A percentile compares a stretch with the other conserved stretches of the same genome.
phyloP scores from a whole-genome alignment of 1,139 yeast genomes.

The Suhomyces panamericanus region DNA sequence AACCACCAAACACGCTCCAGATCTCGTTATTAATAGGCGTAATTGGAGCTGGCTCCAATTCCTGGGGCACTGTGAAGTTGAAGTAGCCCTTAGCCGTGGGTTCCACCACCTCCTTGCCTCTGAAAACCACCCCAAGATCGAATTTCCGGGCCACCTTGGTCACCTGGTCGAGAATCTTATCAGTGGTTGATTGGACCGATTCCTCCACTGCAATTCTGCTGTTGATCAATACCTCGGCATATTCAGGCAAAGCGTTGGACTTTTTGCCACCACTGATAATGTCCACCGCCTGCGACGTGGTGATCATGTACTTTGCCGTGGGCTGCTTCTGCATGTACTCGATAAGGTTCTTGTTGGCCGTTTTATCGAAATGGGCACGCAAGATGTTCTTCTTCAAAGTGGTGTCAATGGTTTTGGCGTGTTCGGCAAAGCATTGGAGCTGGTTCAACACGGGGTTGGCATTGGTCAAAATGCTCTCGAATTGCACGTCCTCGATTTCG shows the following conservation, averaged over 20 bases:
- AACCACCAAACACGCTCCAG: conserved; percentile 59
- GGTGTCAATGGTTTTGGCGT: conserved; percentile 30
- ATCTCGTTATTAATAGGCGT: conserved; percentile 47
- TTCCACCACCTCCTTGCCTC: conserved; percentile 31
- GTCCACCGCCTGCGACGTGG: conserved; percentile 72
- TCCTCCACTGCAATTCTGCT: conserved; percentile 60
- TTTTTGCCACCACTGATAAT: conserved; percentile 69
- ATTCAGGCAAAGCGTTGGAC: conserved; percentile 74
- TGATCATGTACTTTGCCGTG: conserved; percentile 44
- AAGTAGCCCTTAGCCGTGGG: conserved; percentile 47
- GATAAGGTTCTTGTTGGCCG: conserved; percentile 44
- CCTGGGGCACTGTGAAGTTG: conserved; percentile 34
- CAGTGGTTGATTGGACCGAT: conserved; percentile 38
- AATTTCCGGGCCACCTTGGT: conserved; percentile 42
- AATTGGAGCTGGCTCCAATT: conserved; percentile 60
- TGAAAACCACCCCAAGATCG: conserved; percentile 47
- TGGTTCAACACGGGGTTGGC: conserved; percentile 43
- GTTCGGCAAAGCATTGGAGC: conserved; percentile 48
- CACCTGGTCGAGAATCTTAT: conserved; percentile 40
- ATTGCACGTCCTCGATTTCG: conserved; percentile 38
- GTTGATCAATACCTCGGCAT: conserved; percentile 54
- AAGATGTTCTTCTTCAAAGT: conserved; percentile 39
- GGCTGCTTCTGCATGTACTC: conserved; percentile 28
- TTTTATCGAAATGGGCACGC: conserved; percentile 39
- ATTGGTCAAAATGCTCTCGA: conserved; percentile 36